These are phyloP conservation scores for Ziziphus jujuba DNA, from an alignment of 306 rosid genomes.

Conservation along the genomic window DNA sequence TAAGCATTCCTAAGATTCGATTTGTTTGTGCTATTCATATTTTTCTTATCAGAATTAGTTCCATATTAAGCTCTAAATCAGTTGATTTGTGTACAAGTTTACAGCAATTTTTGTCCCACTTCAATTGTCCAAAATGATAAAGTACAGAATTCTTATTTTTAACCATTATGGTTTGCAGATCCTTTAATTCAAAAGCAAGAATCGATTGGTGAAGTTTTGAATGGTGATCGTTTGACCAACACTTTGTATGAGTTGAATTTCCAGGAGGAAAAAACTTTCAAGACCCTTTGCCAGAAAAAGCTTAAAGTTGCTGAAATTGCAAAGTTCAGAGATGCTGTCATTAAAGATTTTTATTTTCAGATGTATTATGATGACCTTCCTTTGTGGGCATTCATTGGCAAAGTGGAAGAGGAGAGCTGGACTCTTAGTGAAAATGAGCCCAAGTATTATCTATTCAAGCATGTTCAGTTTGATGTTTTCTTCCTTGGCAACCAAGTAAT, in stretches of 20 bases:
- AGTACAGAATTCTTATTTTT: too few relatives aligned
- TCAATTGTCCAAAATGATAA: too few relatives aligned
- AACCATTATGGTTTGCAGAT: conserved; percentile 47
- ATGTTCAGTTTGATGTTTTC: conserved; percentile 66
- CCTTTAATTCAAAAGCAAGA: conserved; percentile 66
- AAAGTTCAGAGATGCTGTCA: conserved; percentile 59
- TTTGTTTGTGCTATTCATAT: neutral
- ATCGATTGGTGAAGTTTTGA: conserved; percentile 83
- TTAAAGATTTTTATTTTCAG: conserved; percentile 75
- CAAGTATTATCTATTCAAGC: conserved; percentile 61
- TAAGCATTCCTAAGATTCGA: neutral
- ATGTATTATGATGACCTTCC: conserved; percentile 92
- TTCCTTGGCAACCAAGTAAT: conserved; percentile 60
- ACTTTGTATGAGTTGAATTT: conserved; percentile 62
- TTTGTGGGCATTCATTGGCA: conserved; percentile 79
- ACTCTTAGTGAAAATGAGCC: conserved; percentile 39
- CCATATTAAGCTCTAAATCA: neutral
- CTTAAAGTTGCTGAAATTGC: conserved; percentile 58
- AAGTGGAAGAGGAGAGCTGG: conserved; percentile 60
- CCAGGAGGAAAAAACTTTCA: conserved; percentile 41
- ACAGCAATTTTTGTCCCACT: too few relatives aligned
- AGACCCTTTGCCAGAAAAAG: conserved; percentile 54
- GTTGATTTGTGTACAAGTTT: neutral
- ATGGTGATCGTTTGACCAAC: conserved; percentile 75
- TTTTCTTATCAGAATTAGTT: conserved; percentile 1